Base-by-base conservation (phyloP, 768 basidiomycete species). In the Plicaturopsis crispa region DNA sequence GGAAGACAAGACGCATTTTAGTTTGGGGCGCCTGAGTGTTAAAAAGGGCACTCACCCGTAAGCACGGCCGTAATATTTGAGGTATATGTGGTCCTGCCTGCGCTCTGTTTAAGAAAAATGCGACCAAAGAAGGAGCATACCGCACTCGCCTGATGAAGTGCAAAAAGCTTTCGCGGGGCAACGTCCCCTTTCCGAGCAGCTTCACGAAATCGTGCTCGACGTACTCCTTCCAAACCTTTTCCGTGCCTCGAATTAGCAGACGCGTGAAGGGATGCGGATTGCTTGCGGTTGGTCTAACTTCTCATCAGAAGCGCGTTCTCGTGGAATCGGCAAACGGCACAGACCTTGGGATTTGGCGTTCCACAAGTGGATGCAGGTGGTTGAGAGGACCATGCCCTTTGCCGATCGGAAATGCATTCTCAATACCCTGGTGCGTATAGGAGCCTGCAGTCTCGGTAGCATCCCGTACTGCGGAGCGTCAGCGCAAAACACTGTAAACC, bases 141-240 rank as follows among this genome's bases (percentile, higher is more conserved):
- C 4, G 13, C 5, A 47, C 77, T 35, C 40, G 88, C 86, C 80
- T 83, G 59, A 94, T 80, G 54, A 93, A 96, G 51, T 91, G 80
- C 11, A 84, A 50, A 56, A 94, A 97, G 16, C 69, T 61, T n/a
- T 74, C 65, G 26, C 58, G 61, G 0, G 75, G 65, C 2, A 93
- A 70, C 1, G 75, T 81, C 0, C 89, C 91, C 36, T 69, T 60
- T 1, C 84, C 90, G 0, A 96, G 68, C 35, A 77, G 73, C 38
- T 67, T 65, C 20, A 93, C 87, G 48, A 94, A 97, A 2, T 84
- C 77, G 49, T 97, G 92, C 48, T 87, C 62, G 1, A 92, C 80
- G 48, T 85, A 92, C 36, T 65, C 62, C 42, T 75, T 74, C 88
- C 91, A 87, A 3, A 72, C 62, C 5, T 57, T 50, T 1, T 61